Evolutionary conservation across 768 basidiomycete species (phyloP).

Genomic region (Hydnomerulius pinastri): DNA sequence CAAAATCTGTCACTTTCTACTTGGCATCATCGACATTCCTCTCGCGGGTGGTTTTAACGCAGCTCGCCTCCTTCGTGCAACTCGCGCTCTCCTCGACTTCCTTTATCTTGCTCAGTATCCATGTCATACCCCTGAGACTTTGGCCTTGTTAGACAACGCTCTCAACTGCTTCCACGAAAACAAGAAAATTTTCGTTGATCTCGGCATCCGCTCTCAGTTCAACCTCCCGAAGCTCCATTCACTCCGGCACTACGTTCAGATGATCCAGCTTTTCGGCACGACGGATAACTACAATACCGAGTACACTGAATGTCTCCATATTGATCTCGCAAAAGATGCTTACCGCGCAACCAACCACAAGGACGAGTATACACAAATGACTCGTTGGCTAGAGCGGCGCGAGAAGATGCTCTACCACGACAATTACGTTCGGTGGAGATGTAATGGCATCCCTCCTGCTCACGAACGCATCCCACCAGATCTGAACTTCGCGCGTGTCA

Average conservation of each 20-base stretch:
- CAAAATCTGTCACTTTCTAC: too few relatives aligned
- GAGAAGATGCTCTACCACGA: conserved; percentile 32
- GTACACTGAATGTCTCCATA: conserved; percentile 37
- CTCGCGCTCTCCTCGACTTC: too few relatives aligned
- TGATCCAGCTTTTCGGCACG: conserved; percentile 42
- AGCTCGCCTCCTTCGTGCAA: too few relatives aligned
- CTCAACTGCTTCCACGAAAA: too few relatives aligned
- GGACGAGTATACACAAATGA: conserved; percentile 41
- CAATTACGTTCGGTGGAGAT: conserved; percentile 27
- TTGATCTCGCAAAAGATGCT: too few relatives aligned
- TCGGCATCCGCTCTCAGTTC: too few relatives aligned
- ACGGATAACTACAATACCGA: conserved; percentile 46
- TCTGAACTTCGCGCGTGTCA: conserved; percentile 4
- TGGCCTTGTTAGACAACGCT: too few relatives aligned
- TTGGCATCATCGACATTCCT: too few relatives aligned
- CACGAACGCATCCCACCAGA: conserved; percentile 1
- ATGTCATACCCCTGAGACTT: too few relatives aligned
- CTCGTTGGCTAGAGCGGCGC: conserved; percentile 34
- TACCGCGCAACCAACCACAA: conserved; percentile 38
- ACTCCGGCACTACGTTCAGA: conserved; percentile 32
- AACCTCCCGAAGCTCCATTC: conserved; percentile 47
- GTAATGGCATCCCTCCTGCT: not conserved
- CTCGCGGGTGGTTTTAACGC: too few relatives aligned
- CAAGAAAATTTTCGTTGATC: too few relatives aligned
- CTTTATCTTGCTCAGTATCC: too few relatives aligned